Conservation (phyloP, 148 eudicot species). For the Vaccinium vitisidaea region DNA sequence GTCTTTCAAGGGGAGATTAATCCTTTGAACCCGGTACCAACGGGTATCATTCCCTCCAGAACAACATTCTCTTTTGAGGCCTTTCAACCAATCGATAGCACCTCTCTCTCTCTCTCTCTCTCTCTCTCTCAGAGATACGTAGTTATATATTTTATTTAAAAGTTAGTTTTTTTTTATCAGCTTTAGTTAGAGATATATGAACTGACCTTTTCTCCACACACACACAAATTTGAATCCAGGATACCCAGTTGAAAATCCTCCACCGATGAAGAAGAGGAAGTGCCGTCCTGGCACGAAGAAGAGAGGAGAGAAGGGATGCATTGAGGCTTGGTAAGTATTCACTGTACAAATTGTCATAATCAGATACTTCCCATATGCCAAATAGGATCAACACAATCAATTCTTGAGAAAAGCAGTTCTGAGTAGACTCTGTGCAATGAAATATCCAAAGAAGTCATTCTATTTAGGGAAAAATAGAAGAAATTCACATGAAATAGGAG, state of each 20-base stretch:
- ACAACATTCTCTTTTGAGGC: too few species aligned
- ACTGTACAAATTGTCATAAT: background rate
- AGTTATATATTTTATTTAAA: background rate
- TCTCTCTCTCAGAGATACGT: background rate
- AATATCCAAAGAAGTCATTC: background rate
- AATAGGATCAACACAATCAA: background rate
- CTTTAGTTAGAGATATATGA: background rate
- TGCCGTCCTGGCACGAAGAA: conserved; percentile 30
- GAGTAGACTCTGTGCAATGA: background rate
- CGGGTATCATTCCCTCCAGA: too few species aligned
- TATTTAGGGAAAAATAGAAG: background rate
- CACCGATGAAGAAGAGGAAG: conserved; percentile 30
- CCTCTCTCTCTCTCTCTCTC: background rate
- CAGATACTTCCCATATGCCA: background rate
- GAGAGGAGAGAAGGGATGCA: conserved; percentile 69
- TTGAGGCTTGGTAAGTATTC: conserved; percentile 76
- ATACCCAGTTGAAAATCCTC: conserved; percentile 54
- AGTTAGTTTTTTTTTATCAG: too few species aligned
- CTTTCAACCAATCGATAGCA: too few species aligned
- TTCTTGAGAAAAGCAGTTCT: conserved; percentile 2
- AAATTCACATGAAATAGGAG: background rate
- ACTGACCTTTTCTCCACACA: background rate
- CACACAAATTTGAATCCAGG: conserved; percentile 27
- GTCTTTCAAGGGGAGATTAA: too few species aligned
- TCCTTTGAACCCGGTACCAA: too few species aligned